Conservation (phyloP, 2,329 filamentous ascomycete species). For the Madurella mycetomatis region DNA sequence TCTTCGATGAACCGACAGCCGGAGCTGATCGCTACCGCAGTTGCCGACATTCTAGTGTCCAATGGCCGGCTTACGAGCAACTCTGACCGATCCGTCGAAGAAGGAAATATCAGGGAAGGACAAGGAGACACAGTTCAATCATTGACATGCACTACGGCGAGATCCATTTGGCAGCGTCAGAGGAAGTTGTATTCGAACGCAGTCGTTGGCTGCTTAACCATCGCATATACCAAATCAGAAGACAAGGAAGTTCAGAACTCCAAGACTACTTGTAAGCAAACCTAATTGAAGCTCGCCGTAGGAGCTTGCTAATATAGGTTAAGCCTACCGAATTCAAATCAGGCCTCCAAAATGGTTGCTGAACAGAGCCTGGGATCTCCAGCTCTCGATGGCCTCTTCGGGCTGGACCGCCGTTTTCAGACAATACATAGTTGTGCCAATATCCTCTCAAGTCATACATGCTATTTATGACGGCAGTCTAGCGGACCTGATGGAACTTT, state of each 20-base stretch:
- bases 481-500: background rate
- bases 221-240: no score
- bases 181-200: no score
- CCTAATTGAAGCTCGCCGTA: no score
- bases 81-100: background rate
- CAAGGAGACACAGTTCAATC: no score
- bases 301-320: background rate
- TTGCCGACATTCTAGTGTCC: background rate
- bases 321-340: background rate
- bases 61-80: background rate
- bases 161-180: no score
- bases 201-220: no score
- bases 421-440: background rate
- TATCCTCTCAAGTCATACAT: background rate
- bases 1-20: background rate
- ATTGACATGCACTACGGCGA: no score
- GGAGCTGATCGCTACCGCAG: background rate
- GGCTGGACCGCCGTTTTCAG: background rate
- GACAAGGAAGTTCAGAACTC: no score
- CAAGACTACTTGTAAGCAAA: no score
- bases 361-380: constrained; percentile 1
- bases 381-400: background rate
- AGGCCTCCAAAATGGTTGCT: background rate
- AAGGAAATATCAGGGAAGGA: no score
- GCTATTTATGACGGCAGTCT: background rate